These are phyloP conservation scores for Boletus reticulatus DNA, from an alignment of 768 basidiomycete genomes.

Conservation along the genomic window DNA sequence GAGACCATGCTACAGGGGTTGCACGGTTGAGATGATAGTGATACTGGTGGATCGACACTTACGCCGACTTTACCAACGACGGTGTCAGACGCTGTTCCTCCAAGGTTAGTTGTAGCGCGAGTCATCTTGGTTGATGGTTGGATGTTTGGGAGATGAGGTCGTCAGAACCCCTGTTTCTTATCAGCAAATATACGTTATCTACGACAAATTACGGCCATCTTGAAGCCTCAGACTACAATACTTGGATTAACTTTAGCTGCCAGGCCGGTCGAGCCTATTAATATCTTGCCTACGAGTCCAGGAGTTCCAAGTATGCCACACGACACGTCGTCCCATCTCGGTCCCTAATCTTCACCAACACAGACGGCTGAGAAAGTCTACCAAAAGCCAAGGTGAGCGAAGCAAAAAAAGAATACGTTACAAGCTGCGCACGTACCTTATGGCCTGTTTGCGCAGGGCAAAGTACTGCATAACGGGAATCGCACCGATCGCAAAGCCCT, in stretches of 20 bases:
- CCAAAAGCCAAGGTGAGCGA: neutral
- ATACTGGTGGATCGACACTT: slow-evolving; percentile 1
- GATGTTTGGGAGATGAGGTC: neutral
- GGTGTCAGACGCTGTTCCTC: slow-evolving; percentile 37
- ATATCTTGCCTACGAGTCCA: slow-evolving; percentile 23
- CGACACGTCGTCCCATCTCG: slow-evolving; percentile 54
- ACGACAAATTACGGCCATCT: neutral
- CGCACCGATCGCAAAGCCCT: slow-evolving; percentile 75
- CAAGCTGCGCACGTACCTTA: slow-evolving; percentile 27
- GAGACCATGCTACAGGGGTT: slow-evolving; percentile 40
- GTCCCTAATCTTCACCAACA: slow-evolving; percentile 66
- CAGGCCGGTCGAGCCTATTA: neutral
- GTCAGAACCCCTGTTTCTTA: neutral
- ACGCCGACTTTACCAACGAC: slow-evolving; percentile 41
- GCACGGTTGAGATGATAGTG: neutral
- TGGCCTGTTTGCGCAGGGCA: slow-evolving; percentile 50
- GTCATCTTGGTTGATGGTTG: slow-evolving; percentile 21
- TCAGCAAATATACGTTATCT: neutral
- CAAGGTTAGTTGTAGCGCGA: slow-evolving; percentile 32
- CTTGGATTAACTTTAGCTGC: no score
- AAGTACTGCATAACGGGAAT: slow-evolving; percentile 56
- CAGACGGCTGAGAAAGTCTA: slow-evolving; percentile 28
- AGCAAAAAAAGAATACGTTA: rapidly evolving
- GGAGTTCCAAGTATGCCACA: slow-evolving; percentile 43
- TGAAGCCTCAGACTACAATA: no score